Percentiles rank a stretch among this genome's conserved stretches.
Conservation (phyloP, 495 filamentous ascomycete species). For the Xanthoparmelia taractica region DNA sequence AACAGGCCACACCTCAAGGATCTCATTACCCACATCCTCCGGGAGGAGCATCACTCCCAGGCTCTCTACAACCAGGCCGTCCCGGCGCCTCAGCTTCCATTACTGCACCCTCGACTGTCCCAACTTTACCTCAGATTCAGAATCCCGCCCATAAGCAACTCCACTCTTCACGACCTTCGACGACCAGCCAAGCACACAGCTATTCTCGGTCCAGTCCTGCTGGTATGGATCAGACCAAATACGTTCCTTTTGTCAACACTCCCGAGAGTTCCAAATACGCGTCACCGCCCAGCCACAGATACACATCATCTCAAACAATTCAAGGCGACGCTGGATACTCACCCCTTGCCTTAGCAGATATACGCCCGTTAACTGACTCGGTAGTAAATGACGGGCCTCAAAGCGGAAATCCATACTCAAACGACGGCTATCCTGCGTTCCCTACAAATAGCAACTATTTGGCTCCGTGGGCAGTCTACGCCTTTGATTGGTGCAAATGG, state of each 20-base stretch:
- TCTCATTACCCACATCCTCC: constrained; percentile 46
- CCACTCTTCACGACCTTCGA: constrained; percentile 56
- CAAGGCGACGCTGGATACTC: constrained; percentile 72
- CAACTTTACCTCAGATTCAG: constrained; percentile 59
- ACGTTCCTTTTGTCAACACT: constrained; percentile 62
- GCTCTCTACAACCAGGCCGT: constrained; percentile 64
- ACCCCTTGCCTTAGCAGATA: constrained; percentile 83
- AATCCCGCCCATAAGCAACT: constrained; percentile 51
- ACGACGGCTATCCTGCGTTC: constrained; percentile 42
- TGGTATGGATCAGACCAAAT: constrained; percentile 63
- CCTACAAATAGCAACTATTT: constrained; percentile 80
- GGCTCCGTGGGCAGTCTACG: constrained; percentile 90
- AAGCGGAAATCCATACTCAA: constrained; percentile 34
- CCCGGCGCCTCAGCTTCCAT: constrained; percentile 61
- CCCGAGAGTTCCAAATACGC: constrained; percentile 61
- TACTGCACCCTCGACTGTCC: constrained; percentile 60
- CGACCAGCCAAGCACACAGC: constrained; percentile 55
- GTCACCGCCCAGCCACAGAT: constrained; percentile 58
- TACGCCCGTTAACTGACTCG: constrained; percentile 70
- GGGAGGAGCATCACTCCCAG: constrained; percentile 46
- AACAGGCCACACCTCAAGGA: constrained; percentile 54
- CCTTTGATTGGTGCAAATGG: constrained; percentile 99
- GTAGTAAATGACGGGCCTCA: constrained; percentile 52
- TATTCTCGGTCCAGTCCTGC: constrained; percentile 84
- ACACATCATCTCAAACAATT: constrained; percentile 54